Evolutionary conservation across 148 eudicot genomes (phyloP).

Genomic region (Vaccinium corymbosum): DNA sequence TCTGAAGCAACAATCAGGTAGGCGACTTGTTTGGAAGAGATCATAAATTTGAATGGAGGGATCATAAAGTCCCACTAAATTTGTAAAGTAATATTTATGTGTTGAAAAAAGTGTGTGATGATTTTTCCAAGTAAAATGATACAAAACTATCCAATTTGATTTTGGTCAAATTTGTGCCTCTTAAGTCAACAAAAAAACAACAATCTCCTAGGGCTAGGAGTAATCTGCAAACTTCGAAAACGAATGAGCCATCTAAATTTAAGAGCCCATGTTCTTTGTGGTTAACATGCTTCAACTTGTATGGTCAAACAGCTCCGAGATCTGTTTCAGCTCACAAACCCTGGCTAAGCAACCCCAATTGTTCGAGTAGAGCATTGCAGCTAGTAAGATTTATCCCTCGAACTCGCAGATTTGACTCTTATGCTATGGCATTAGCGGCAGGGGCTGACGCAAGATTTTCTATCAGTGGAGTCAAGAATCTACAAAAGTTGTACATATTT

Average conservation of each 20-base stretch:
- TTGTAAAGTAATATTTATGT: neutral
- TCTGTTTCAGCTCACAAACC: neutral
- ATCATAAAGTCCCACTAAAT: neutral
- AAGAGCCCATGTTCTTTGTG: neutral
- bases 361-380: neutral
- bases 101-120: neutral
- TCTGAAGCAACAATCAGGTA: neutral
- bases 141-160: neutral
- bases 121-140: neutral
- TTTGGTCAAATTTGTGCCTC: neutral
- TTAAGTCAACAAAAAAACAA: neutral
- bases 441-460: no score
- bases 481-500: no score
- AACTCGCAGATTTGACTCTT: neutral
- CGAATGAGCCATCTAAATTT: conserved; percentile 1
- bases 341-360: neutral
- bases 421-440: neutral
- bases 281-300: neutral
- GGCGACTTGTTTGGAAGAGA: neutral
- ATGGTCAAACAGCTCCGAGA: conserved; percentile 7
- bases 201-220: neutral
- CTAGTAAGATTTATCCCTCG: neutral
- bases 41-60: neutral
- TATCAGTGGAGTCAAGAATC: no score
- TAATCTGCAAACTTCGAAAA: neutral